These are phyloP conservation scores for Cordyceps fumosorosea DNA, from an alignment of 2,329 filamentous ascomycete genomes.

Conservation along the genomic window DNA sequence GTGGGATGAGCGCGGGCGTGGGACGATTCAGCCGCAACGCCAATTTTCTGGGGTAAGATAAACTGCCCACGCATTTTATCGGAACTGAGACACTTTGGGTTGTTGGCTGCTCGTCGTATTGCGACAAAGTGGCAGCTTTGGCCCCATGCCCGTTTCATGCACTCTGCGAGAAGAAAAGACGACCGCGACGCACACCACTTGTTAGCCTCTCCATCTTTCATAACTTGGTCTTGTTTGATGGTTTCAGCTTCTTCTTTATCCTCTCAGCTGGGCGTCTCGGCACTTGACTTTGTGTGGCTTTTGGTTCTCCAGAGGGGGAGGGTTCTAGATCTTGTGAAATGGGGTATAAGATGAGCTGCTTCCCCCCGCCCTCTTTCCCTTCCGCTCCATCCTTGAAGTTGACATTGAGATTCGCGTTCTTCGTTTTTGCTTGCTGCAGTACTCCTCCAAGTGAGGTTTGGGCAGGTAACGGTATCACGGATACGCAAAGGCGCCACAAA, in stretches of 20 bases:
- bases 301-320: too few species aligned
- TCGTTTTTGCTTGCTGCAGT: too few species aligned
- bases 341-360: neutral
- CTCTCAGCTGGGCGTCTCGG: conserved; percentile 1
- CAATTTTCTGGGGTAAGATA: too few species aligned
- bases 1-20: too few species aligned
- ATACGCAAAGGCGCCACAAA: neutral
- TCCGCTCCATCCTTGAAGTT: neutral
- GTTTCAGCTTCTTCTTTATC: neutral
- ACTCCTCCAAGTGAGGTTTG: too few species aligned
- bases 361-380: neutral
- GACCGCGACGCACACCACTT: neutral
- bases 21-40: too few species aligned
- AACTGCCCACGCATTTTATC: too few species aligned
- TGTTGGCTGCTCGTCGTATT: neutral
- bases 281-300: neutral
- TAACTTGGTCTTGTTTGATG: neutral
- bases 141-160: neutral
- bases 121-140: too few species aligned
- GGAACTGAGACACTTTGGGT: too few species aligned
- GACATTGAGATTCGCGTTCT: too few species aligned
- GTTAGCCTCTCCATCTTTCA: neutral
- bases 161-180: neutral
- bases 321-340: neutral
- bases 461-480: neutral